A percentile compares a stretch with the other conserved stretches of the same genome.
phyloP scores from a whole-genome alignment of 2,329 filamentous ascomycete genomes.

The Onygenales sp. region DNA sequence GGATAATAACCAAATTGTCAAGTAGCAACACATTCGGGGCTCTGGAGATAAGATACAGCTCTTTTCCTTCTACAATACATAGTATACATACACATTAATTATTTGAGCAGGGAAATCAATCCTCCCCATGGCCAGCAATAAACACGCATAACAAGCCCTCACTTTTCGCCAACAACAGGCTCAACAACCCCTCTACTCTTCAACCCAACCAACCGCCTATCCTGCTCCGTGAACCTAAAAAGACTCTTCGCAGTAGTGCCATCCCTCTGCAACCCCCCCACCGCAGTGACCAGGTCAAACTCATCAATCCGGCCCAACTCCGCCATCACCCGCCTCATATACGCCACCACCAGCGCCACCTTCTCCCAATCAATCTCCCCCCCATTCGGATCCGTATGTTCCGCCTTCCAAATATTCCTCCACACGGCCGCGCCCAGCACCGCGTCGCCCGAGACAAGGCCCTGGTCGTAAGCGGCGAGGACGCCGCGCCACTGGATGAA shows the following conservation, averaged over 20 bases:
- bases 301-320: constrained; percentile 45
- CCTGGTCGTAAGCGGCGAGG: constrained; percentile 54
- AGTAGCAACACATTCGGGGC: no score
- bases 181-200: constrained; percentile 12
- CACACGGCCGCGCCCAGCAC: constrained; percentile 61
- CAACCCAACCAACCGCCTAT: constrained; percentile 24
- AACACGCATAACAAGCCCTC: not conserved
- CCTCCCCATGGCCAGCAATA: no score
- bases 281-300: constrained; percentile 44
- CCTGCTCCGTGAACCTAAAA: constrained; percentile 25
- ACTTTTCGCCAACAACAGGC: not conserved
- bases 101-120: no score
- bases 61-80: no score
- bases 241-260: constrained; percentile 21
- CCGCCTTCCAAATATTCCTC: constrained; percentile 83
- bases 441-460: constrained; percentile 37
- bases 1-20: no score
- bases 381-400: constrained; percentile 32
- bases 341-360: constrained; percentile 53
- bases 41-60: no score
- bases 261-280: constrained; percentile 31
- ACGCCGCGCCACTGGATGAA: constrained; percentile 89
- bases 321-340: constrained; percentile 49
- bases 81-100: no score
- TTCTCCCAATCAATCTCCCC: constrained; percentile 50